Evolutionary conservation across 78 protist genomes (phyloP).

Genomic region (slime mould (Dictyostelium discoideum)): dicty_2.7 NC_007088.5:5600001-5600500

Average conservation of each 20-base stretch:
- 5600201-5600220: not conserved
- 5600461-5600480: not conserved
- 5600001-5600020: too few species aligned
- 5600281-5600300: not conserved
- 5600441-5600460: slow-evolving; percentile 9
- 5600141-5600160: not conserved
- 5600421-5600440: slow-evolving; percentile 13
- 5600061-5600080: not conserved
- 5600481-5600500: not conserved
- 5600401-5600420: slow-evolving; percentile 88
- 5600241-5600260: not conserved
- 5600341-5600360: slow-evolving; percentile 90
- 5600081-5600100: not conserved
- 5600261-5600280: not conserved
- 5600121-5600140: not conserved
- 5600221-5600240: not conserved
- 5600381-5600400: slow-evolving; percentile 88
- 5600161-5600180: too few species aligned
- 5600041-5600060: not conserved
- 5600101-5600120: not conserved
- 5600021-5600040: too few species aligned
- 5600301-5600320: slow-evolving; percentile 59
- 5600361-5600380: slow-evolving; percentile 84
- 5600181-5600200: not conserved
- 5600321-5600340: slow-evolving; percentile 93